Conservation (phyloP, 2,329 filamentous ascomycete genomes). For the Nigrograna mackinnonii region DNA sequence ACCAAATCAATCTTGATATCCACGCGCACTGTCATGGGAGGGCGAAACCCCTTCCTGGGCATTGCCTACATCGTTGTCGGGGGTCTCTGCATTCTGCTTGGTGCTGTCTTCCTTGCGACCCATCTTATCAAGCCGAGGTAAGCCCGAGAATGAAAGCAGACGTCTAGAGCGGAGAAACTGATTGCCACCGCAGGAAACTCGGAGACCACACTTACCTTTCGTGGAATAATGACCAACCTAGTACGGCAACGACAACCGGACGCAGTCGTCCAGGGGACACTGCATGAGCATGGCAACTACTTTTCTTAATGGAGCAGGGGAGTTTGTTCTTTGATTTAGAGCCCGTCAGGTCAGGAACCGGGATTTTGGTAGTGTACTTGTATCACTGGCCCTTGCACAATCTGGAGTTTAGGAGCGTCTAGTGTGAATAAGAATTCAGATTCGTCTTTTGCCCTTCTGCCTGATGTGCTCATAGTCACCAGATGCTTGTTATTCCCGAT, state of each 20-base stretch:
- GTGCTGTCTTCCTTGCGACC: slow-evolving; percentile 83
- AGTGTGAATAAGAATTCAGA: slow-evolving; percentile 25
- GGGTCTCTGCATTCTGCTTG: slow-evolving; percentile 87
- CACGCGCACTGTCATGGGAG: slow-evolving; percentile 89
- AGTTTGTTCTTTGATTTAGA: slow-evolving; percentile 17
- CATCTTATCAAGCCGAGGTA: slow-evolving; percentile 91
- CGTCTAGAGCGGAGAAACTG: slow-evolving; percentile 10
- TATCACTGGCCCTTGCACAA: slow-evolving; percentile 23
- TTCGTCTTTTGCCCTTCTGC: slow-evolving; percentile 15
- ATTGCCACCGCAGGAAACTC: slow-evolving; percentile 70
- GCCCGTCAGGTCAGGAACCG: slow-evolving; percentile 19
- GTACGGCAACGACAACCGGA: slow-evolving; percentile 57
- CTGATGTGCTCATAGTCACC: slow-evolving; percentile 5
- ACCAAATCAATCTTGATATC: slow-evolving; percentile 90
- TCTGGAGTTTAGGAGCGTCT: slow-evolving; percentile 33
- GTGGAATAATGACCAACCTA: slow-evolving; percentile 79
- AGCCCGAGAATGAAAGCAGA: slow-evolving; percentile 33
- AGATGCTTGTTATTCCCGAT: slow-evolving; percentile 14
- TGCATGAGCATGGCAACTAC: slow-evolving; percentile 26
- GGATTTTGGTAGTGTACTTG: slow-evolving; percentile 28
- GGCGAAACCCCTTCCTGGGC: slow-evolving; percentile 91
- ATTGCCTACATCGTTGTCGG: slow-evolving; percentile 96
- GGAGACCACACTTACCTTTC: slow-evolving; percentile 97
- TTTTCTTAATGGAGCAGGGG: slow-evolving; percentile 15
- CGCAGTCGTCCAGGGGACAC: slow-evolving; percentile 41